phyloP scores from a whole-genome alignment of 2,329 filamentous ascomycete genomes.

The Penicillium sp. region DNA sequence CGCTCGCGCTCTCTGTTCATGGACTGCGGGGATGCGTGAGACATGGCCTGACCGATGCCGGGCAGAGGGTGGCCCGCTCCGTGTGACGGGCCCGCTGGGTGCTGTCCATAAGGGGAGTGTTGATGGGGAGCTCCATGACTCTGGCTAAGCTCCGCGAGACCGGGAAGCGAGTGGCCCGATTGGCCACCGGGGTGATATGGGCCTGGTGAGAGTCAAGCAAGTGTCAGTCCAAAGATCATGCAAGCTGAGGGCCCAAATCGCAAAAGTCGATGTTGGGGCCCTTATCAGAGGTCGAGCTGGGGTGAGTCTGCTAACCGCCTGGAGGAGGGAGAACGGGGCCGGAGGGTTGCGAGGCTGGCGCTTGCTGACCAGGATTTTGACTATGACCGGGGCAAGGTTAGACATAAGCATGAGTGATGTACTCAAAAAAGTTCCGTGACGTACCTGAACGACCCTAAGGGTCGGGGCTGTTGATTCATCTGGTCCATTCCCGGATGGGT shows the following conservation, averaged over 20 bases:
- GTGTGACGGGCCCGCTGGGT: slow-evolving; percentile 33
- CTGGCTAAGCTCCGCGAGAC: slow-evolving; percentile 43
- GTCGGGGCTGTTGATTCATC: slow-evolving; percentile 39
- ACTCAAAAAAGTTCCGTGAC: background rate
- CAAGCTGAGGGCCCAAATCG: too few species aligned
- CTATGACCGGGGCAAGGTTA: slow-evolving; percentile 11
- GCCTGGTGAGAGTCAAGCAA: slow-evolving; percentile 19
- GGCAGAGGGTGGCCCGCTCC: slow-evolving; percentile 35
- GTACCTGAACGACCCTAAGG: slow-evolving; percentile 42
- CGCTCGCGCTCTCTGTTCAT: slow-evolving; percentile 43
- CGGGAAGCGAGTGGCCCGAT: slow-evolving; percentile 42
- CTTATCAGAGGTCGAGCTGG: background rate
- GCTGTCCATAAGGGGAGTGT: slow-evolving; percentile 39
- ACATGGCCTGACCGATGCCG: slow-evolving; percentile 39
- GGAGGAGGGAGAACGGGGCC: slow-evolving; percentile 38
- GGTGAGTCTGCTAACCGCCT: slow-evolving; percentile 28
- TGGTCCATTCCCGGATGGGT: slow-evolving; percentile 40
- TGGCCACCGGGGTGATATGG: slow-evolving; percentile 40
- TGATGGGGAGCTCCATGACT: slow-evolving; percentile 38
- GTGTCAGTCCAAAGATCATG: slow-evolving; percentile 13
- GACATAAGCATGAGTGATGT: too few species aligned
- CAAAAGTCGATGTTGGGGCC: background rate
- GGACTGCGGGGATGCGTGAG: slow-evolving; percentile 38
- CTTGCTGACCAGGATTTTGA: slow-evolving; percentile 37
- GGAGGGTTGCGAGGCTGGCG: slow-evolving; percentile 32